Percentiles rank a stretch among this genome's conserved stretches.
Evolutionary conservation across 345 rosid genomes (phyloP).

Genomic region (Eucalyptus erythrocorys): DNA sequence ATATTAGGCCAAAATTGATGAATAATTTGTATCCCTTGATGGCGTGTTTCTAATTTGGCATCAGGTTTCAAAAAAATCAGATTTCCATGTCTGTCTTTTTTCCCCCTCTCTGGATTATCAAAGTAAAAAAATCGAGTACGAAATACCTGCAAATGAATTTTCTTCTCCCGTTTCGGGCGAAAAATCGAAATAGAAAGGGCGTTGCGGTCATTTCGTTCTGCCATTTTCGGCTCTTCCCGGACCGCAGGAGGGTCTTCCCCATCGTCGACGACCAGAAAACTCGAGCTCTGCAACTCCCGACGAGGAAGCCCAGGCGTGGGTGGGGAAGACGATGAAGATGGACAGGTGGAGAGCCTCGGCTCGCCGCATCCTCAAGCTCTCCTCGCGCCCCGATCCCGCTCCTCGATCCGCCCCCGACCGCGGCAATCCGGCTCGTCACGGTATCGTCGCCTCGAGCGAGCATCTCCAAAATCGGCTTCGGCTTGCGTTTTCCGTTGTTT

Average conservation of each 20-base stretch:
- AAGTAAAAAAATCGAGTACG: neutral
- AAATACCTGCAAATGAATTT: neutral
- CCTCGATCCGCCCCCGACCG: neutral
- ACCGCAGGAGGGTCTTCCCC: neutral
- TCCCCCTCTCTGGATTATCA: neutral
- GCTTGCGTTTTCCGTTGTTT: neutral
- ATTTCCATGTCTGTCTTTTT: neutral
- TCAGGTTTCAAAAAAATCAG: neutral
- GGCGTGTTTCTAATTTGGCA: neutral
- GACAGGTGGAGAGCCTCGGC: slow-evolving; percentile 34
- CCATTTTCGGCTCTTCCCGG: neutral
- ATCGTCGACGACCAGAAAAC: neutral
- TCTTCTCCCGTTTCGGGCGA: neutral
- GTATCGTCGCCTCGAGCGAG: neutral
- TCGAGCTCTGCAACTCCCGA: neutral
- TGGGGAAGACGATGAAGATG: slow-evolving; percentile 4
- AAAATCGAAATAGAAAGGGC: neutral
- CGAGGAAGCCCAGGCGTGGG: neutral
- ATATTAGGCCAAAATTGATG: accelerated
- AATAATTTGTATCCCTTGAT: too few species aligned
- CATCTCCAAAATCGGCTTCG: neutral
- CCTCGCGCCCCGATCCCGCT: slow-evolving; percentile 6
- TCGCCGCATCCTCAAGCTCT: slow-evolving; percentile 6
- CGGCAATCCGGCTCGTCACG: neutral
- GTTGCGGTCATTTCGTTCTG: neutral